phyloP scores from a whole-genome alignment of 1,284 basidiomycete genomes.

The Crucibulum parvulum region DNA sequence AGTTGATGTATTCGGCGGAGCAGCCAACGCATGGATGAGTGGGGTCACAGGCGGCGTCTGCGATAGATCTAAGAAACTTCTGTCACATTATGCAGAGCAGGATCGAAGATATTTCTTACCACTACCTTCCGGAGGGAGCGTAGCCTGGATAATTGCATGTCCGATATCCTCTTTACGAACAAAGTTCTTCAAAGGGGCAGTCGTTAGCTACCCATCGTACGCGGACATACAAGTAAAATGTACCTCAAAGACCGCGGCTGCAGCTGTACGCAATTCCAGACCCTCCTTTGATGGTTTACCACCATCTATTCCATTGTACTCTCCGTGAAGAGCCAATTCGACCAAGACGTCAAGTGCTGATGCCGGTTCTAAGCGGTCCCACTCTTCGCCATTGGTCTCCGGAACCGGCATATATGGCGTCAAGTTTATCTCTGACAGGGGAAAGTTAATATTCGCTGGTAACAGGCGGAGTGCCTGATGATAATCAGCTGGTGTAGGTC shows the following conservation, averaged over 20 bases:
- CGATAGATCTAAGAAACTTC: constrained; percentile 37
- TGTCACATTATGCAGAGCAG: constrained; percentile 4
- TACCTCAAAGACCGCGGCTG: constrained; percentile 78
- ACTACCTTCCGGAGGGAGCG: constrained; percentile 63
- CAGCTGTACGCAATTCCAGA: constrained; percentile 70
- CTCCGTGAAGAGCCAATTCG: constrained; percentile 77
- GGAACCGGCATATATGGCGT: constrained; percentile 86
- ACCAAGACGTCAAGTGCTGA: constrained; percentile 80
- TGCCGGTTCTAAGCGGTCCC: constrained; percentile 80
- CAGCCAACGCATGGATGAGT: constrained; percentile 67
- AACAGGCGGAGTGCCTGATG: constrained; percentile 69
- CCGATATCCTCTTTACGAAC: constrained; percentile 72
- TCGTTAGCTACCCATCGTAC: neutral
- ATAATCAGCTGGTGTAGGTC: neutral
- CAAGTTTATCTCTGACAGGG: constrained; percentile 66
- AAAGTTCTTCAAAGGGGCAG: constrained; percentile 61
- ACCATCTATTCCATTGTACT: constrained; percentile 73
- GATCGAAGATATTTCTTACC: constrained; percentile 16
- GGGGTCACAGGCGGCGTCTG: constrained; percentile 60
- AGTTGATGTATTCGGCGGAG: constrained; percentile 55
- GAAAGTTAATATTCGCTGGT: constrained; percentile 65
- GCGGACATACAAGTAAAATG: neutral
- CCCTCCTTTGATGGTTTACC: constrained; percentile 62
- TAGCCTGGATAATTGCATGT: constrained; percentile 69
- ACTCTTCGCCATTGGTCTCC: constrained; percentile 86